These are phyloP conservation scores for Inosperma sp. DNA, from an alignment of 768 basidiomycete genomes.

Conservation along the genomic window DNA sequence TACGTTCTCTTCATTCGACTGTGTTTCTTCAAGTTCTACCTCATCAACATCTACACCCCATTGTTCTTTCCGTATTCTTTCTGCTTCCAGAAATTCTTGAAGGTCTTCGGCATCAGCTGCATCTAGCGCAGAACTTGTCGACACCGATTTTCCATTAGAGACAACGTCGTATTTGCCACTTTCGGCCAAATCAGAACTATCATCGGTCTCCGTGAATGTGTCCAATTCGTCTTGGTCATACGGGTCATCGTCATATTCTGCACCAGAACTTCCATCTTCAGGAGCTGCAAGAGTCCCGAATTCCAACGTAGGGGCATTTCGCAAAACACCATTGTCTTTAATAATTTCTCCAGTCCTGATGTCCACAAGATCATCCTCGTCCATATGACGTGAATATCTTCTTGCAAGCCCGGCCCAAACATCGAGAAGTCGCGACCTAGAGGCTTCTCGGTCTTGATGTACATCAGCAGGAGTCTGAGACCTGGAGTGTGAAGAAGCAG, in stretches of 20 bases:
- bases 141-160: constrained; percentile 28
- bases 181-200: constrained; percentile 29
- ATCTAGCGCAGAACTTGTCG: constrained; percentile 40
- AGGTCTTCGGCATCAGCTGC: constrained; percentile 60
- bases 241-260: constrained; percentile 50
- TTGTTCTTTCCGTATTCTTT: constrained; percentile 45
- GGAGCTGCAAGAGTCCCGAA: constrained; percentile 50
- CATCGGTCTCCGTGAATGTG: constrained; percentile 36
- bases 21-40: constrained; percentile 11
- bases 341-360: constrained; percentile 56
- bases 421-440: constrained; percentile 51
- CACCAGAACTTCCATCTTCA: constrained; percentile 41
- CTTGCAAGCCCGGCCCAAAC: constrained; percentile 67
- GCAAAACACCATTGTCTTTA: constrained; percentile 66
- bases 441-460: constrained; percentile 52
- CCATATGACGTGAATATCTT: constrained; percentile 59
- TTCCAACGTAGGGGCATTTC: constrained; percentile 37
- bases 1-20: constrained; percentile 3
- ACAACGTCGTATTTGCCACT: constrained; percentile 27
- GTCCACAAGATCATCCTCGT: constrained; percentile 80
- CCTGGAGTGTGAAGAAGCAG: constrained; percentile 35
- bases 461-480: constrained; percentile 35
- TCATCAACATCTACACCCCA: constrained; percentile 33
- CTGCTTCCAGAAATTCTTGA: constrained; percentile 62
- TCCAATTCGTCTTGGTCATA: constrained; percentile 63